Evolutionary conservation across 2,329 filamentous ascomycete genomes (phyloP), one percentile per base, ranked within the genome.

Genomic region (Cladorrhinum sp.): DNA sequence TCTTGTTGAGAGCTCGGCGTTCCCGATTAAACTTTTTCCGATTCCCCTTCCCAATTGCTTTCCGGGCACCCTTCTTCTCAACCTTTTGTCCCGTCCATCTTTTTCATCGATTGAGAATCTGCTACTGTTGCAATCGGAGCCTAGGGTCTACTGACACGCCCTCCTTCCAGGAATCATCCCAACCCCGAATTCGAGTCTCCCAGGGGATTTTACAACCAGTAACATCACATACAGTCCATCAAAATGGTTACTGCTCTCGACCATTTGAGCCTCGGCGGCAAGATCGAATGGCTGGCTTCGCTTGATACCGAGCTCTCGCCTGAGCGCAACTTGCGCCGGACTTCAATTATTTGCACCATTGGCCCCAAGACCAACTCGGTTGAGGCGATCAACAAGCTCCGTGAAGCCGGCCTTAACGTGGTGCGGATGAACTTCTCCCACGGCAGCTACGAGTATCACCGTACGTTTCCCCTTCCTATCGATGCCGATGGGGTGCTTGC

Each of bases 341-440:
- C 94, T 66, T 96, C 93, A 74, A 99, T 99, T 82, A 97, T 99
- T 79, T 92, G 94, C 82, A 98, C 95, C 72, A 98, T 99, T 76
- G 95, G 95, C 65, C 95, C 95, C 75, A 99, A 98, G 88, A 99
- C 95, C 71, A 99, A 99, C 85, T 96, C 92, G 39, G 89, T 93
- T 61, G 91, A 97, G 82, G 93, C 92, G 79, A 96, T 99, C 82
- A 98, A 98, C 80, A 85, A 88, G 76, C 90, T 99, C 72, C 91
- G 94, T 77, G 85, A 84, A 74, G 89, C 89, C 68, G 95, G 95
- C 79, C 88, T 98, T 73, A 98, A 98, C 80, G 92, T 99, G 69
- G 95, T 98, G 70, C 94, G 95, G 81, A 99, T 99, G 95, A 99
- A 99, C 89, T 98, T 98, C 77, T 96, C 90, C 67, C 91, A 96